Evolutionary conservation across 257 asterid genomes (phyloP).

Genomic region (Echites panduratus): DNA sequence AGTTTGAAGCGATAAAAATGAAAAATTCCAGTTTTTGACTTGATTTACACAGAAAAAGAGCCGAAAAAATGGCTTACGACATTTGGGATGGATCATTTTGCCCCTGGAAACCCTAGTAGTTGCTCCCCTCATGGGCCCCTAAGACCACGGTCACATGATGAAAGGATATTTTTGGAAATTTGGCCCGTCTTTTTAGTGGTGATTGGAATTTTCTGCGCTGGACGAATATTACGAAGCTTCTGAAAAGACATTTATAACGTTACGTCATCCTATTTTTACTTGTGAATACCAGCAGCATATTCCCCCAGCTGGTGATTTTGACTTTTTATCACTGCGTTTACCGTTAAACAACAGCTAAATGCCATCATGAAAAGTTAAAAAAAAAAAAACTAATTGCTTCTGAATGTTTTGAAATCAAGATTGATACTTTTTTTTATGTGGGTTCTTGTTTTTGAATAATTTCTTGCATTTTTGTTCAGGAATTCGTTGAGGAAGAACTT

Average conservation of each 20-base stretch:
- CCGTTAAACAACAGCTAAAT: background rate
- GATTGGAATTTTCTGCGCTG: slow-evolving; percentile 24
- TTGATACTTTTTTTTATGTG: background rate
- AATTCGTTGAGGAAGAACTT: slow-evolving; percentile 51
- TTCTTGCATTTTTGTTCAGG: slow-evolving; percentile 26
- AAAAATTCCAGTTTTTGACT: too few relatives aligned
- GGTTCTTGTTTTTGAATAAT: background rate
- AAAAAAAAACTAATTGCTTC: too few relatives aligned
- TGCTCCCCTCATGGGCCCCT: background rate
- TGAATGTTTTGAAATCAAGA: background rate
- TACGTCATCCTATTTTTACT: background rate
- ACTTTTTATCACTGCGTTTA: background rate
- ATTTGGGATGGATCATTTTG: slow-evolving; percentile 4
- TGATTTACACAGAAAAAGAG: too few relatives aligned
- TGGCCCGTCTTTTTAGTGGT: slow-evolving; percentile 11
- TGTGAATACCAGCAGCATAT: background rate
- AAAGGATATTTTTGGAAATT: slow-evolving; percentile 7
- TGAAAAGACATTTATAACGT: slow-evolving; percentile 23
- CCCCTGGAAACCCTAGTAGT: slow-evolving; percentile 19
- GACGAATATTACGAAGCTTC: slow-evolving; percentile 10
- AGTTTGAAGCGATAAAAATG: too few relatives aligned
- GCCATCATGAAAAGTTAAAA: too few relatives aligned
- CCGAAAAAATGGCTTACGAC: background rate
- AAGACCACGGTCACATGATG: background rate
- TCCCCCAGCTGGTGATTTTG: slow-evolving; percentile 3